Conservation (phyloP, 2,329 filamentous ascomycete genomes). For the Diaporthe citri region DNA sequence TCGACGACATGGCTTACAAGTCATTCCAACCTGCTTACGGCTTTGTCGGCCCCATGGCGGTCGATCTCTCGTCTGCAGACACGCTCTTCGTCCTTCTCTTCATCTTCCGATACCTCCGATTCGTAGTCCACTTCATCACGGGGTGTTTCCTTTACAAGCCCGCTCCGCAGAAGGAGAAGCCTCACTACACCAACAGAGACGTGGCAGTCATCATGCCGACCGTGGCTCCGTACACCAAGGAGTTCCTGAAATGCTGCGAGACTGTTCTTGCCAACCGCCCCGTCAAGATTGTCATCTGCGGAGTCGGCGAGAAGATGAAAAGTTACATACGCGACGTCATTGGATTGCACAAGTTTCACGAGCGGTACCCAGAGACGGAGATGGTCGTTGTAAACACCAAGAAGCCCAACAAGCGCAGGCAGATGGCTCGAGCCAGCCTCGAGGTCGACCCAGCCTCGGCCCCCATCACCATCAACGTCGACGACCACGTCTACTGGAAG, state of each 20-base stretch:
- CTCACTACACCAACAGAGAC: constrained; percentile 52
- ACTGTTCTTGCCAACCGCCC: constrained; percentile 56
- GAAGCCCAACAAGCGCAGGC: constrained; percentile 61
- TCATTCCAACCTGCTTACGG: background rate
- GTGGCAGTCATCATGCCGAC: constrained; percentile 67
- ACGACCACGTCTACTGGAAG: constrained; percentile 68
- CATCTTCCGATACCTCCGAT: constrained; percentile 59
- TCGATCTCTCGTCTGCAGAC: background rate
- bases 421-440: constrained; percentile 55
- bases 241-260: constrained; percentile 57
- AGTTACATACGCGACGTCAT: constrained; percentile 40
- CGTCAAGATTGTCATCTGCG: constrained; percentile 57
- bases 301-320: constrained; percentile 52
- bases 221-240: constrained; percentile 55
- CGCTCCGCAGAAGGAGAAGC: constrained; percentile 44
- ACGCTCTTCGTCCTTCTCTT: constrained; percentile 53
- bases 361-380: constrained; percentile 39
- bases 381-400: constrained; percentile 50
- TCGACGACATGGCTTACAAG: background rate
- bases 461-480: constrained; percentile 58
- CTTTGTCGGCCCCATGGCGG: background rate
- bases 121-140: constrained; percentile 56
- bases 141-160: constrained; percentile 57
- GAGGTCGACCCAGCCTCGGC: constrained; percentile 52
- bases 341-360: background rate